Conservation (phyloP, 2,329 filamentous ascomycete genomes). For the Talaromyces pinophilus region DNA sequence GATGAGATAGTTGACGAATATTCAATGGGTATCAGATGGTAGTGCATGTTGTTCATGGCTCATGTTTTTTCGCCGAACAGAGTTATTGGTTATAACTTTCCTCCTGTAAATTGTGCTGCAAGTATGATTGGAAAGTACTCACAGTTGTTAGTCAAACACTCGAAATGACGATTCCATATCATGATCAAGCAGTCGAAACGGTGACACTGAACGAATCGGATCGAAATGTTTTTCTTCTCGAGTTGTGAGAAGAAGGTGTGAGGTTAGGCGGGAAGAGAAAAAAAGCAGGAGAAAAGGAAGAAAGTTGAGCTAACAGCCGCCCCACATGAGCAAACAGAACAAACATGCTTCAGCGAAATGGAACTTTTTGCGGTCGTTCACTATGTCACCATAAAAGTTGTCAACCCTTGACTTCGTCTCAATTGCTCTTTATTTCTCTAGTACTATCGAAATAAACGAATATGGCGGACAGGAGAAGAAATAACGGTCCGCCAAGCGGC, state of each 20-base stretch:
- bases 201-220: not conserved
- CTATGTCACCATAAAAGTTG: not conserved
- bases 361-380: constrained; percentile 39
- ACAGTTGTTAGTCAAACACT: constrained; percentile 14
- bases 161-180: not conserved
- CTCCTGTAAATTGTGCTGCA: constrained; percentile 42
- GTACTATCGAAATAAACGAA: constrained; percentile 38
- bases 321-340: constrained; percentile 38
- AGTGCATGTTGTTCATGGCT: constrained; percentile 64
- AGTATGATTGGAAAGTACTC: not conserved
- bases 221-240: not conserved
- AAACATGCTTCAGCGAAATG: constrained; percentile 37
- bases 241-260: not conserved
- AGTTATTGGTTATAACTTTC: constrained; percentile 53
- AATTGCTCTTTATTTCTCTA: not conserved
- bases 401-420: not conserved
- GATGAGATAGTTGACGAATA: not conserved
- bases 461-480: constrained; percentile 83
- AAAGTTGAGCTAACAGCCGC: constrained; percentile 25
- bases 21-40: constrained; percentile 54
- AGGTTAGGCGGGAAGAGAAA: constrained; percentile 18
- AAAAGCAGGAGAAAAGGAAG: constrained; percentile 23
- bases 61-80: constrained; percentile 57
- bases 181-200: not conserved
- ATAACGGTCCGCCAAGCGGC: constrained; percentile 81